These are phyloP conservation scores for Colletotrichum abscissum DNA, from an alignment of 2,329 filamentous ascomycete species.

Conservation along the genomic window DNA sequence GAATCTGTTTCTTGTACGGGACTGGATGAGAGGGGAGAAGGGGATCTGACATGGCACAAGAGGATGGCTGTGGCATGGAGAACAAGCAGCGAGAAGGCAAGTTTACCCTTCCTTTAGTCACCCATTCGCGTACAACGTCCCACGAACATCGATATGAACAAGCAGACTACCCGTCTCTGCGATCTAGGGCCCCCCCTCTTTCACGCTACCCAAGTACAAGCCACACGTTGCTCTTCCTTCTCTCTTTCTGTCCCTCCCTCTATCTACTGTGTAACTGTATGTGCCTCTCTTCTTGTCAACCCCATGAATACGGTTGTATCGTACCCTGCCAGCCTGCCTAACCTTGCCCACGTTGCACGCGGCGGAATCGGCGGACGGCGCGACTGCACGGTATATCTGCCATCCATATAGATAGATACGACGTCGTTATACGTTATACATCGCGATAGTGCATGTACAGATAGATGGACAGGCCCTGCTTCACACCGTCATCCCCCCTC, in stretches of 20 bases:
- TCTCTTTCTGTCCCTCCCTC: background rate
- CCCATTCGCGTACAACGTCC: conserved; percentile 17
- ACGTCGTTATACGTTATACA: background rate
- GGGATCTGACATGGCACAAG: background rate
- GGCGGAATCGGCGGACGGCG: background rate
- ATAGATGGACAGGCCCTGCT: background rate
- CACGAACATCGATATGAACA: conserved; percentile 34
- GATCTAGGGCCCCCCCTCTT: conserved; percentile 16
- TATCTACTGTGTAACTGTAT: background rate
- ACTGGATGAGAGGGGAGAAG: too few relatives aligned
- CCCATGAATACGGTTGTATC: background rate
- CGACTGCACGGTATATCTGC: background rate
- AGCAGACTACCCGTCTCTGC: conserved; percentile 34
- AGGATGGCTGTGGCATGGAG: background rate
- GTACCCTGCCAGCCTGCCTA: background rate
- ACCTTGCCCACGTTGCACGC: background rate
- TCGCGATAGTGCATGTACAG: background rate
- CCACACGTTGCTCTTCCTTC: too few relatives aligned
- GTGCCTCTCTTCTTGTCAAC: background rate
- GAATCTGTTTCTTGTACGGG: background rate
- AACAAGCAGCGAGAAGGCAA: background rate
- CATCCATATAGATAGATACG: background rate
- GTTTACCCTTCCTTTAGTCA: background rate
- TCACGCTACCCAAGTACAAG: background rate
- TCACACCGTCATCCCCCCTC: background rate